A percentile compares a stretch with the other conserved stretches of the same genome.
These are phyloP conservation scores for Polyplosphaeria fusca DNA, from an alignment of 495 filamentous ascomycete genomes.

Conservation along the genomic window DNA sequence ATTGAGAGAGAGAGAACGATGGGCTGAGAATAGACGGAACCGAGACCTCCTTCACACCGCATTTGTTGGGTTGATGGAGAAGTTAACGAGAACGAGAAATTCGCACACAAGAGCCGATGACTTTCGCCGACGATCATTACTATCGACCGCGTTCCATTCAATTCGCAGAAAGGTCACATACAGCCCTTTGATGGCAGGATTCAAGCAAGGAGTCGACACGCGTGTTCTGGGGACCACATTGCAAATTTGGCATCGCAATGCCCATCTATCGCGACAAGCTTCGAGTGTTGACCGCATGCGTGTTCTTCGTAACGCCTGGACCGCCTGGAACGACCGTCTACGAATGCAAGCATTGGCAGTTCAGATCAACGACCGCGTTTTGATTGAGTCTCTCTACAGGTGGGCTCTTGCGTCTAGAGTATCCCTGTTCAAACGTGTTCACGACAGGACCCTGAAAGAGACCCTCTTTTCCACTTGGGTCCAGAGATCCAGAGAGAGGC, in stretches of 20 bases:
- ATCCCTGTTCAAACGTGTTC: constrained; percentile 52
- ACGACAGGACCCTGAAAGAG: constrained; percentile 51
- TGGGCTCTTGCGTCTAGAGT: constrained; percentile 60
- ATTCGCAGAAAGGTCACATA: constrained; percentile 25
- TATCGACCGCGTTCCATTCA: constrained; percentile 10
- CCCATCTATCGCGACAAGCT: constrained; percentile 54
- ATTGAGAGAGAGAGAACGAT: constrained; percentile 20
- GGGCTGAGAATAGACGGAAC: constrained; percentile 9
- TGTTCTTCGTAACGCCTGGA: constrained; percentile 58
- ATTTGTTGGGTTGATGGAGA: constrained; percentile 9
- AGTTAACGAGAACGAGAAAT: background rate
- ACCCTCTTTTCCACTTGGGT: constrained; percentile 33
- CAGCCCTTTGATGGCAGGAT: constrained; percentile 42
- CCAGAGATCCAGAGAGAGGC: constrained; percentile 28
- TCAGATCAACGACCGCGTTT: constrained; percentile 57
- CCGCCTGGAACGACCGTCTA: constrained; percentile 64
- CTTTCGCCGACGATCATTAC: constrained; percentile 20
- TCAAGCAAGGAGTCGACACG: constrained; percentile 49
- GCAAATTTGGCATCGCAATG: constrained; percentile 51
- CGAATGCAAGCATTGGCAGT: constrained; percentile 53
- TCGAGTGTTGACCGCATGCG: constrained; percentile 51
- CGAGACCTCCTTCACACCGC: constrained; percentile 11
- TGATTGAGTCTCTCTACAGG: constrained; percentile 59
- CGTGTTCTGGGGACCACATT: constrained; percentile 52
- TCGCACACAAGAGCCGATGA: constrained; percentile 8